These are phyloP conservation scores for Rhododendron ferrugineum DNA, from an alignment of 148 eudicot species.

Conservation along the genomic window DNA sequence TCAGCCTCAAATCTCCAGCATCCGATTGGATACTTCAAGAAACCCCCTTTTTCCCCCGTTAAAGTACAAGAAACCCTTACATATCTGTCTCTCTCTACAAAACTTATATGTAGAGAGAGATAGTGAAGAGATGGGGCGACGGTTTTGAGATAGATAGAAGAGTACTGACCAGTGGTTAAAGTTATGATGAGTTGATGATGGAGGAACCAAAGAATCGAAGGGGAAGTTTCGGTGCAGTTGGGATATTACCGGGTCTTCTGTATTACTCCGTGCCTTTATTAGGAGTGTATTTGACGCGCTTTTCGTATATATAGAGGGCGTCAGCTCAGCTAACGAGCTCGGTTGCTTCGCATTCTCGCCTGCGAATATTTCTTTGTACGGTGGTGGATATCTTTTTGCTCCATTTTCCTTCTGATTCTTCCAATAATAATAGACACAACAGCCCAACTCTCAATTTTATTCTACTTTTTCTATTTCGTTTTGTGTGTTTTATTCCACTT, in stretches of 20 bases:
- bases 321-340: background rate
- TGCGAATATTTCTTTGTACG: background rate
- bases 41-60: background rate
- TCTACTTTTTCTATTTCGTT: too few relatives aligned
- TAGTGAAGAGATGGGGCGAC: background rate
- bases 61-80: background rate
- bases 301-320: background rate
- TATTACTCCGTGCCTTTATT: background rate
- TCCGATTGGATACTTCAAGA: background rate
- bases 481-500: too few relatives aligned
- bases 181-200: background rate
- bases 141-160: background rate
- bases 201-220: background rate
- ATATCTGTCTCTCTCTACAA: background rate
- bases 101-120: background rate
- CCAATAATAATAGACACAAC: too few relatives aligned
- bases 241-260: background rate
- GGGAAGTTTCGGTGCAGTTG: slow-evolving; percentile 1
- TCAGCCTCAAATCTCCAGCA: background rate
- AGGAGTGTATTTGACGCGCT: background rate
- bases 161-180: slow-evolving; percentile 6
- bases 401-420: background rate
- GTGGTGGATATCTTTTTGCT: background rate
- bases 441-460: too few relatives aligned
- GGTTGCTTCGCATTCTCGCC: background rate